Conservation (phyloP, 768 basidiomycete species). For the Strobilomyces echinocephalus region DNA sequence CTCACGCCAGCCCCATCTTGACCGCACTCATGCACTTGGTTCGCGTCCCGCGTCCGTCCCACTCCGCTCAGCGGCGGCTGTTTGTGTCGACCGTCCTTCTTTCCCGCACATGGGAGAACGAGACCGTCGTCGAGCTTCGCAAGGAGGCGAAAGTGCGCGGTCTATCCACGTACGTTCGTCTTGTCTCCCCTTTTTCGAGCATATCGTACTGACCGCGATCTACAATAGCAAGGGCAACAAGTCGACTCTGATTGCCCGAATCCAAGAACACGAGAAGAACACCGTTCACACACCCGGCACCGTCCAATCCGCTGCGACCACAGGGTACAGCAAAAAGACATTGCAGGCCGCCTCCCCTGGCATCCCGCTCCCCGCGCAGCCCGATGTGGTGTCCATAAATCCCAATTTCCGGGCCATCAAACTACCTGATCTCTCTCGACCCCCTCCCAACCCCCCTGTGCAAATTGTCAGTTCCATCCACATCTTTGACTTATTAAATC, state of each 20-base stretch:
- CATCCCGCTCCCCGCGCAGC: slow-evolving; percentile 36
- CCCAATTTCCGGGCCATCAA: slow-evolving; percentile 43
- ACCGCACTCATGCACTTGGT: slow-evolving; percentile 12
- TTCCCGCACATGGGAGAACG: slow-evolving; percentile 51
- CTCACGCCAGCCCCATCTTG: not conserved
- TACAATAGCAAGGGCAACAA: slow-evolving; percentile 53
- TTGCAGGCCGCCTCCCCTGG: slow-evolving; percentile 37
- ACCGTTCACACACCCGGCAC: slow-evolving; percentile 14
- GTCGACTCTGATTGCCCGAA: slow-evolving; percentile 47
- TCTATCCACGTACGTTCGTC: slow-evolving; percentile 45
- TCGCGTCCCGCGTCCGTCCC: not conserved
- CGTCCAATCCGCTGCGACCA: slow-evolving; percentile 25
- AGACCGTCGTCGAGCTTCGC: slow-evolving; percentile 45
- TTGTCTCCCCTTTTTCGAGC: not conserved
- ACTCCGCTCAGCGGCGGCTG: slow-evolving; percentile 19
- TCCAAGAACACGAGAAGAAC: slow-evolving; percentile 46
- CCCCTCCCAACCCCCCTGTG: slow-evolving; percentile 39
- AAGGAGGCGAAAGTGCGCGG: slow-evolving; percentile 53
- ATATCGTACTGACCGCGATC: slow-evolving; percentile 4
- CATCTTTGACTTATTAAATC: no score
- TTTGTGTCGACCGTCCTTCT: slow-evolving; percentile 56
- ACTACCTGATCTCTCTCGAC: slow-evolving; percentile 52
- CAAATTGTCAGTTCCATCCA: slow-evolving; percentile 53
- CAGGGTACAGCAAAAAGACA: slow-evolving; percentile 18
- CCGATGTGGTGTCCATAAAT: slow-evolving; percentile 5